Evolutionary conservation across 2,329 filamentous ascomycete genomes (phyloP).

Genomic region (Metarhizium humberi): DNA sequence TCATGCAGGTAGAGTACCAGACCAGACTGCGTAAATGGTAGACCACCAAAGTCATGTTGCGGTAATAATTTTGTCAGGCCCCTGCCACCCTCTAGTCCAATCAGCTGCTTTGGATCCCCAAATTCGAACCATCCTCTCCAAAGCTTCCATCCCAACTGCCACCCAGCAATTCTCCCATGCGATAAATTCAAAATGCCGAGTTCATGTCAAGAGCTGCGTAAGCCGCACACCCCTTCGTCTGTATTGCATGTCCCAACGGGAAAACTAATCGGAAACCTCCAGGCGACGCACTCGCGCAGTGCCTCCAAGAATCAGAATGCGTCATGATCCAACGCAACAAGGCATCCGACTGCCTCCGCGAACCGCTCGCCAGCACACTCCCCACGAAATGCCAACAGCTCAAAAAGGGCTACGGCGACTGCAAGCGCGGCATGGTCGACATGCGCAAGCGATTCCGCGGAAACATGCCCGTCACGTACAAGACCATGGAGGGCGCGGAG

Average conservation of each 20-base stretch:
- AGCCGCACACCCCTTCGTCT: constrained; percentile 23
- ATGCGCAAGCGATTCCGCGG: constrained; percentile 98
- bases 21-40: not conserved
- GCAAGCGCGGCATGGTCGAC: constrained; percentile 92
- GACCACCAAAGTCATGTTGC: not conserved
- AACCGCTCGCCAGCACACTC: constrained; percentile 71
- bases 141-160: not conserved
- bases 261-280: constrained; percentile 7
- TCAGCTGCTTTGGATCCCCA: not conserved
- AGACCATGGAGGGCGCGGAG: constrained; percentile 45
- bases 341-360: constrained; percentile 78
- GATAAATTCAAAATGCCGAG: constrained; percentile 61
- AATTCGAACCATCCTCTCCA: not conserved
- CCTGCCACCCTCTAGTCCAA: not conserved
- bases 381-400: constrained; percentile 87
- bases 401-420: constrained; percentile 86
- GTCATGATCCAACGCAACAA: constrained; percentile 85
- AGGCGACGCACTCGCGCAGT: constrained; percentile 89
- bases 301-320: constrained; percentile 93
- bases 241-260: not conserved
- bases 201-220: constrained; percentile 95
- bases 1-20: not conserved
- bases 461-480: constrained; percentile 72
- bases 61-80: not conserved
- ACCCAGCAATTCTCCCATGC: constrained; percentile 2